phyloP scores from a whole-genome alignment of 2,329 filamentous ascomycete species.

The Clonostachys byssicola region DNA sequence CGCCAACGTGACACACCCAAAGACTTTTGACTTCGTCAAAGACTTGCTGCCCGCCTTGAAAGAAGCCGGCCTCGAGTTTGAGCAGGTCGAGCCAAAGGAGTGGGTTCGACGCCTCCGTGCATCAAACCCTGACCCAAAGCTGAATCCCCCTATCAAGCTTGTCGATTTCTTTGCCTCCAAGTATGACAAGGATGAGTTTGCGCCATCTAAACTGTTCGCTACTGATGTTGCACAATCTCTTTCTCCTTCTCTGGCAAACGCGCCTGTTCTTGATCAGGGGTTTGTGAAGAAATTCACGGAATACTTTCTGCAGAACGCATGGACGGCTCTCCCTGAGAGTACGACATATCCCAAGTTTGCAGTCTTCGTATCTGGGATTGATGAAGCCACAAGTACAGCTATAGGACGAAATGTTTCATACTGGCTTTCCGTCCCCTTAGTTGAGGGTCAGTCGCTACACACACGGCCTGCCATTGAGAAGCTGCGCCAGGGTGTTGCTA shows the following conservation, averaged over 20 bases:
- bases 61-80: conserved; percentile 35
- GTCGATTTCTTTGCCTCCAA: conserved; percentile 42
- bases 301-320: conserved; percentile 26
- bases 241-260: conserved; percentile 35
- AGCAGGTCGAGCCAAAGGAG: conserved; percentile 32
- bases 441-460: conserved; percentile 35
- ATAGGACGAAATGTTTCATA: conserved; percentile 20
- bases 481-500: conserved; percentile 19
- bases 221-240: conserved; percentile 31
- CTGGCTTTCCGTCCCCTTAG: conserved; percentile 20
- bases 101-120: conserved; percentile 37
- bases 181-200: conserved; percentile 28
- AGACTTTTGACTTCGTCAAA: conserved; percentile 42
- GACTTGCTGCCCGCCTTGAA: conserved; percentile 44
- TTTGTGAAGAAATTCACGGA: conserved; percentile 30
- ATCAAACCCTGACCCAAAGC: conserved; percentile 35
- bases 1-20: conserved; percentile 41
- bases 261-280: conserved; percentile 20
- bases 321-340: conserved; percentile 10
- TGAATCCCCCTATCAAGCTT: conserved; percentile 48
- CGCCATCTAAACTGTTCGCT: conserved; percentile 31
- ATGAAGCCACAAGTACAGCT: conserved; percentile 33
- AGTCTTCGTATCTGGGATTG: conserved; percentile 29
- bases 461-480: conserved; percentile 19
- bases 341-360: conserved; percentile 19